Evolutionary conservation across 176 grass and related monocot species (phyloP).

Genomic region (Elymus sibiricus): DNA sequence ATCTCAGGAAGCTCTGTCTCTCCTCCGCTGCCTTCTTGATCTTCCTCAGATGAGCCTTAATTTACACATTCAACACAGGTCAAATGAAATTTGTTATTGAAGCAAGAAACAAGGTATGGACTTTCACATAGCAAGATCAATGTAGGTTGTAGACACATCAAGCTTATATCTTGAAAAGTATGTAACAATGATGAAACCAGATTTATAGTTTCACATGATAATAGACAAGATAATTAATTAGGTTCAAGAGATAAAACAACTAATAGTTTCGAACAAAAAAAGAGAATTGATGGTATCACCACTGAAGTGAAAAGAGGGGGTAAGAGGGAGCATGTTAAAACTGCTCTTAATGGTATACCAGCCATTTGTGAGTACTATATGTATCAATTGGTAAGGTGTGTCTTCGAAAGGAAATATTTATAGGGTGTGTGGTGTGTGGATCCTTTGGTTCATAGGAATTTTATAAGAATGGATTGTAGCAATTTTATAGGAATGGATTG

Average conservation of each 20-base stretch:
- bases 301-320: too few relatives aligned
- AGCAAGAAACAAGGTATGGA: background rate
- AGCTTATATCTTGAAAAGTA: background rate
- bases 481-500: too few relatives aligned
- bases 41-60: slow-evolving; percentile 90
- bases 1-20: slow-evolving; percentile 79
- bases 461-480: too few relatives aligned
- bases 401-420: background rate
- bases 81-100: slow-evolving; percentile 9
- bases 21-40: slow-evolving; percentile 83
- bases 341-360: too few relatives aligned
- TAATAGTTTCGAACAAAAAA: background rate
- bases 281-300: too few relatives aligned
- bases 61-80: slow-evolving; percentile 19
- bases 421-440: background rate
- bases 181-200: background rate
- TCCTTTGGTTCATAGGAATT: too few relatives aligned
- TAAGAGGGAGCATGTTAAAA: too few relatives aligned
- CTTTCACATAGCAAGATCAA: background rate
- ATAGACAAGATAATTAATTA: background rate
- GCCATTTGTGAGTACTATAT: background rate
- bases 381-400: background rate
- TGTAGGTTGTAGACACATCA: background rate
- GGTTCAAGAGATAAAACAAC: background rate
- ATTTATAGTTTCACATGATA: background rate